Base-by-base conservation (phyloP, 345 rosid species). In the Lenwebbia sp. region DNA sequence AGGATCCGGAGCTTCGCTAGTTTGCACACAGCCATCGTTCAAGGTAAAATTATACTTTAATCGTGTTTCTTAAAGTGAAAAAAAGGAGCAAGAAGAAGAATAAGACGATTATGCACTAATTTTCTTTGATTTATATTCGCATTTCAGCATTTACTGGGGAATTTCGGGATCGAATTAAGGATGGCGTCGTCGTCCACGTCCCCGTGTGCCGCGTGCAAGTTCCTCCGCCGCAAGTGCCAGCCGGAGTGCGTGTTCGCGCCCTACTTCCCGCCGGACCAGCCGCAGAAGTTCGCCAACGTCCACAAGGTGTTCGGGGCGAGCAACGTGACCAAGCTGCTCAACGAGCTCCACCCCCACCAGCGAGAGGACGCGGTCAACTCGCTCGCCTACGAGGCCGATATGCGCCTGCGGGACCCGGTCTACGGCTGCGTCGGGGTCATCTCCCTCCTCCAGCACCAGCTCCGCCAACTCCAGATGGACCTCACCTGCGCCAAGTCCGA, bases 391-490 rank as follows among this genome's bases (percentile, higher is more conserved):
- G 89, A 88, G 85, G 89, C 89, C 41, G 89, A 88, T 53, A 88
- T 88, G 89, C 85, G 89, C 40, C 85, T 88, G 70, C 85, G 89
- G 10, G 89, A 88, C 50, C 89, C 89, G 1, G 89, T 88, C 40
- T 88, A 88, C 30, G 89, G 89, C 85, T 88, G 89, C 76, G 89
- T 88, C 37, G 89, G 89, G 58, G 89, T 88, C 83, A 88, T 88
- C 81, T 85, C 87, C 52, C 85, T 88, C 76, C 89, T 88, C 83
- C 89, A 88, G 83, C 89, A 88, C 89, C 87, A 87, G 70, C 87
- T 87, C 58, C 87, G 89, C 41, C 89, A 88, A 85, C 89, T 88
- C 49, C 89, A 88, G 85, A 58, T 88, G 70, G 89, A 88, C 87
- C 87, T 87, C 74, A 85, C 87, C 85, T 85, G 89, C 65, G 89